A percentile compares a stretch with the other conserved stretches of the same genome.
Conservation (phyloP, 1,139 yeast species). For the Spathaspora sp. region DNA sequence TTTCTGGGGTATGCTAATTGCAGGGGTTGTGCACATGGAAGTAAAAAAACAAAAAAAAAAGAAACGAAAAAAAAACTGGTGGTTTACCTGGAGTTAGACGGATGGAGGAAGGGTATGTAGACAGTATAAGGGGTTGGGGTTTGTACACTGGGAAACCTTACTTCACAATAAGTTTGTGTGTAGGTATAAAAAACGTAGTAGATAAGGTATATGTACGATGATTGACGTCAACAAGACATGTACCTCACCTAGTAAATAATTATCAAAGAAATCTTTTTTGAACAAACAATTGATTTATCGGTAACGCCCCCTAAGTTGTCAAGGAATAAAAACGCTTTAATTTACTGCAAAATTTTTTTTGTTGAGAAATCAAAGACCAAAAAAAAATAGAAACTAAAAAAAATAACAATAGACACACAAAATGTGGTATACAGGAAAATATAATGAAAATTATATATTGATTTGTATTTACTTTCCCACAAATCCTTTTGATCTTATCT, state of each 20-base stretch:
- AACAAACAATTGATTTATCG: neutral
- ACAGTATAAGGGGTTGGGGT: too few relatives aligned
- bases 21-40: neutral
- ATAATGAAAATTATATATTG: neutral
- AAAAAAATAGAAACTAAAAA: neutral
- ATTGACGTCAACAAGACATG: neutral
- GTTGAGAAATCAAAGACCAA: neutral
- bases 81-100: neutral
- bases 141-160: neutral
- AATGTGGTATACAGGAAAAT: constrained; percentile 1
- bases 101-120: neutral
- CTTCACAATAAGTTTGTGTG: neutral
- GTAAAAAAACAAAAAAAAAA: neutral
- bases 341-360: constrained; percentile 1
- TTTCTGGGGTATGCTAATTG: neutral
- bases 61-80: neutral
- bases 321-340: neutral
- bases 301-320: neutral
- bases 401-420: neutral
- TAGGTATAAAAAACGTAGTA: neutral
- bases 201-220: neutral
- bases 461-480: neutral
- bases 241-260: neutral
- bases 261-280: neutral
- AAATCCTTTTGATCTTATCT: neutral